Conservation (phyloP, 2,329 filamentous ascomycete genomes). For the Sclerotinia minor region DNA sequence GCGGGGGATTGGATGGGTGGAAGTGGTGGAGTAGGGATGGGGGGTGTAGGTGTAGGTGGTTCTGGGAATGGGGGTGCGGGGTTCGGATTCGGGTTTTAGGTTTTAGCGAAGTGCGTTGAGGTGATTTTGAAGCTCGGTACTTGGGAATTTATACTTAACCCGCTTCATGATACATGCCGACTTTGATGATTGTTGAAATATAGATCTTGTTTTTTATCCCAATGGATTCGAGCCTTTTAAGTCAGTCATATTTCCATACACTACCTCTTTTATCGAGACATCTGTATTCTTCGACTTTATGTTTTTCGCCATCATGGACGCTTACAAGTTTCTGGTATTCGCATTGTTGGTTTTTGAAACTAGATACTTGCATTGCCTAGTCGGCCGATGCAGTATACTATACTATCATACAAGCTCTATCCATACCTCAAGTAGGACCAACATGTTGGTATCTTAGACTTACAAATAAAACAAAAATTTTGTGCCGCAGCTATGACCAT, state of each 20-base stretch:
- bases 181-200: too few species aligned
- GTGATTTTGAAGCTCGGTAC: too few species aligned
- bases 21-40: neutral
- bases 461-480: neutral
- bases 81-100: neutral
- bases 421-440: neutral
- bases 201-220: too few species aligned
- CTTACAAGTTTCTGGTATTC: neutral
- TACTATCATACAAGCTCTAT: neutral
- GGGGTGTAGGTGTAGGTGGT: neutral
- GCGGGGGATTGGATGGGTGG: constrained; percentile 5
- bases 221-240: too few species aligned
- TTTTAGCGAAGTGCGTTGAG: too few species aligned
- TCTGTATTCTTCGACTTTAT: too few species aligned
- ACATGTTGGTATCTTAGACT: neutral
- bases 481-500: neutral
- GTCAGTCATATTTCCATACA: too few species aligned
- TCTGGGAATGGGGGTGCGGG: neutral
- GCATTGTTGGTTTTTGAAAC: neutral
- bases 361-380: neutral
- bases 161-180: too few species aligned
- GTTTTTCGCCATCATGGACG: too few species aligned
- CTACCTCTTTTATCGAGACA: too few species aligned
- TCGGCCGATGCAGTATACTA: neutral
- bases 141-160: too few species aligned